Evolutionary conservation across 2,329 filamentous ascomycete species (phyloP), one percentile per base, ranked within the genome.

Genomic region (Arthroderma sp.): DNA sequence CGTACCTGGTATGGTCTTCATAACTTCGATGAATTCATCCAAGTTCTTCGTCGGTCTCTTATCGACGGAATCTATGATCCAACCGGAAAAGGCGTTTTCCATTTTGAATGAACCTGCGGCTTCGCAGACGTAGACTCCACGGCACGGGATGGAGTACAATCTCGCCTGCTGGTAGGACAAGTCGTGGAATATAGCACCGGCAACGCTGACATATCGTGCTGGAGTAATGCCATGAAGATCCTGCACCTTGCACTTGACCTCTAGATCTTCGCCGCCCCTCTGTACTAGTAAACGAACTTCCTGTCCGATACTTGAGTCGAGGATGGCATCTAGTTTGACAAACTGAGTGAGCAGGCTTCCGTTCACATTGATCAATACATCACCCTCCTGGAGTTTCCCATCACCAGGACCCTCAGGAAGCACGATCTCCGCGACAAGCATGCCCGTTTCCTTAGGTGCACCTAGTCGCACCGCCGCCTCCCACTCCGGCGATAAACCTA

Each of bases 111-210:
- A 95, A 2, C 93, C 93, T 1, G 88, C 87, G 4, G 91, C 88
- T 72, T 98, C 93, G 67, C 91, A 97, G 59, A 97, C 86, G 68
- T 88, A 98, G 17, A 98, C 90, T 35, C 93, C 93, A 70, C 90
- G 86, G 65, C 90, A 87, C 8, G 91, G 85, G 58, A 98, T 91
- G 35, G 91, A 91, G 70, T 96, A 97, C 3, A 96, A 80, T 8
- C 93, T 85, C n/a, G 93, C 90, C 73, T 97, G 91, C 69, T 98
- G 93, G 71, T 98, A 98, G 0, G 94, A 98, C 17, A 98, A 77
- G 68, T 95, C 83, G 74, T 98, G 94, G 77, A 98, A 97, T 59
- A 90, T 91, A 23, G 85, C 93, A 19, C 93, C 94, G 43, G 91
- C 88, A 44, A 97, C 91, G 3, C 90, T 88, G 56, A 97, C 87